A percentile compares a stretch with the other conserved stretches of the same genome.
Conservation (phyloP, 257 asterid genomes). For the Echium plantagineum region DNA sequence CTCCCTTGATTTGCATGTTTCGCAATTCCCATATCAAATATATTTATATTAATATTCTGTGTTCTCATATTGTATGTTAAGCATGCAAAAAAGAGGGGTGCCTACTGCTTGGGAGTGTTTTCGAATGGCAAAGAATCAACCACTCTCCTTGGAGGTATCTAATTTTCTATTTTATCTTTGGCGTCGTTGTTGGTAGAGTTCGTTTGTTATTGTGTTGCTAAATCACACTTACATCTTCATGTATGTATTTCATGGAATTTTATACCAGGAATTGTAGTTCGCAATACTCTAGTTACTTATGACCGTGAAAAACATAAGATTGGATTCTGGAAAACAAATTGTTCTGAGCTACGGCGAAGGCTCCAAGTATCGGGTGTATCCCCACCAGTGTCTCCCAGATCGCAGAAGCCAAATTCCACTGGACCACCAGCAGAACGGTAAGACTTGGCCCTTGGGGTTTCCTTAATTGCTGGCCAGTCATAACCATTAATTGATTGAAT, state of each 20-base stretch:
- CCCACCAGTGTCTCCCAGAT: conserved; percentile 40
- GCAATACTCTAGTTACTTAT: conserved; percentile 90
- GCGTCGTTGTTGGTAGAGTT: too few relatives aligned
- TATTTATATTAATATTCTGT: conserved; percentile 10
- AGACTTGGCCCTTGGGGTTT: neutral
- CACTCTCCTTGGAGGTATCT: conserved; percentile 92
- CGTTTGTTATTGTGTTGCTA: neutral
- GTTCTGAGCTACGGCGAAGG: conserved; percentile 88
- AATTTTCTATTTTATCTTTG: neutral
- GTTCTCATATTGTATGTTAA: conserved; percentile 10
- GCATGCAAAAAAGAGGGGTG: conserved; percentile 94
- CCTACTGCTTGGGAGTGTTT: conserved; percentile 94
- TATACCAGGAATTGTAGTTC: conserved; percentile 13
- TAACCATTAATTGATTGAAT: too few relatives aligned
- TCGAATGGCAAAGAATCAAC: conserved; percentile 98
- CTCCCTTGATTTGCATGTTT: neutral
- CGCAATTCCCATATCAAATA: conserved; percentile 1
- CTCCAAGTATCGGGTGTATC: conserved; percentile 48
- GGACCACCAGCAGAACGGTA: conserved; percentile 51
- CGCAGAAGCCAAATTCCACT: conserved; percentile 28
- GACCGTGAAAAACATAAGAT: conserved; percentile 85
- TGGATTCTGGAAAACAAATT: conserved; percentile 97
- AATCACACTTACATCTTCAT: neutral
- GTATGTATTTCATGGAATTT: neutral
- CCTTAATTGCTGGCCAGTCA: conserved; percentile 1